Conservation (phyloP, 1,139 yeast species). For the Saccharomyces hybrid region DNA sequence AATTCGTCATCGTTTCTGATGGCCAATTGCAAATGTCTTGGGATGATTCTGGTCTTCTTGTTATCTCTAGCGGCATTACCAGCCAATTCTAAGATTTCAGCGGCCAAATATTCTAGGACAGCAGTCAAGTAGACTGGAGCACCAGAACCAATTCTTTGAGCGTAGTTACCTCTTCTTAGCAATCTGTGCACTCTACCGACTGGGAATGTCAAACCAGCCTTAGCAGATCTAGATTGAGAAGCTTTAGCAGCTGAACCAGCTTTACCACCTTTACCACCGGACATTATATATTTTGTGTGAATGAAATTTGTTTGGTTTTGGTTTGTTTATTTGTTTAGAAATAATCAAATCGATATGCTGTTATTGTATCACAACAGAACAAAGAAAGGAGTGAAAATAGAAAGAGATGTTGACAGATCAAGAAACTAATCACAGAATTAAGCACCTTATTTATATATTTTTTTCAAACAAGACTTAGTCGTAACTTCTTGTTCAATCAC, state of each 20-base stretch:
- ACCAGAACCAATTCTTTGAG: slow-evolving; percentile 99
- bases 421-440: neutral
- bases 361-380: neutral
- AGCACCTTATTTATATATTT: neutral
- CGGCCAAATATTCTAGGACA: slow-evolving; percentile 91
- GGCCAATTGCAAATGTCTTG: slow-evolving; percentile 97
- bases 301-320: slow-evolving; percentile 14
- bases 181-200: slow-evolving; percentile 99
- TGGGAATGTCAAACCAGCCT: slow-evolving; percentile 99
- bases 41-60: slow-evolving; percentile 96
- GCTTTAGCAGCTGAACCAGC: slow-evolving; percentile 91
- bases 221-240: slow-evolving; percentile 94
- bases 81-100: slow-evolving; percentile 95
- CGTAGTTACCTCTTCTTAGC: slow-evolving; percentile 96
- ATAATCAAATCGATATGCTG: neutral
- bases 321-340: slow-evolving; percentile 4
- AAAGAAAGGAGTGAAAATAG: no score
- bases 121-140: slow-evolving; percentile 95
- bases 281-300: slow-evolving; percentile 42
- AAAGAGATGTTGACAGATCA: neutral
- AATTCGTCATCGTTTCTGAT: slow-evolving; percentile 97
- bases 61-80: slow-evolving; percentile 99
- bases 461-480: neutral
- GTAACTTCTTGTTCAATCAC: neutral
- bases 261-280: slow-evolving; percentile 98